Evolutionary conservation across 2,329 filamentous ascomycete genomes (phyloP), one percentile per base, ranked within the genome.

Genomic region (Aspergillus brasiliensis): DNA sequence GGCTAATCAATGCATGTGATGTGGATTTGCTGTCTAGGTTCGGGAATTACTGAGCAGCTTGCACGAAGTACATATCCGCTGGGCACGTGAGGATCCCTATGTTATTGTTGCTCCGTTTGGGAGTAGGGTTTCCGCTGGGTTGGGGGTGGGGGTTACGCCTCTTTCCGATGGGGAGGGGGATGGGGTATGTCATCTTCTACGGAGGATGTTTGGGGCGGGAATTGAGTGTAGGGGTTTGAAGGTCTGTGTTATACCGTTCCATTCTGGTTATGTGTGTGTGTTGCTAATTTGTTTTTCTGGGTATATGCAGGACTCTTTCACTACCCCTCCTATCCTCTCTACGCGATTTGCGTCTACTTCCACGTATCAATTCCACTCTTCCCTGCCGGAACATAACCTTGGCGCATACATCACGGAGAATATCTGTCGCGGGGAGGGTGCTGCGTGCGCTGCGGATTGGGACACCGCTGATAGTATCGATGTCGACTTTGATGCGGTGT

Each of bases 91-190:
- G 2, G 68, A 71, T 6, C 69, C 82, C 1, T 88, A 88, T 72
- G 78, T 84, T 40, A 80, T 84, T 1, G 79, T 88, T 47, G 82
- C 88, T 40, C 93, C 93, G 1, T 89, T 95, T 69, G 80, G 85
- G 46, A 92, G 92, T 54, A 85, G 90, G 60, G 76, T 92, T 13
- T 87, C 91, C 2, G 88, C 93, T 0, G 94, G 94, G 2, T 79
- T 98, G 21, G 92, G 97, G 79, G 80, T 92, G 25, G 90, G 90
- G 68, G 92, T 88, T 72, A 90, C 89, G 0, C 89, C 65, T 17
- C 40, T 44, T 25, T n/a, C n/a, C n/a, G 23, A 38, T 19, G 27
- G 48, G 48, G 34, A 51, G 15, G 42, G 56, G 59, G 74, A 80
- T 42, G 73, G 76, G 25, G 64, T 92, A 42, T 92, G 88, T 71